phyloP scores from a whole-genome alignment of 345 rosid genomes.

The Murraya paniculata region DNA sequence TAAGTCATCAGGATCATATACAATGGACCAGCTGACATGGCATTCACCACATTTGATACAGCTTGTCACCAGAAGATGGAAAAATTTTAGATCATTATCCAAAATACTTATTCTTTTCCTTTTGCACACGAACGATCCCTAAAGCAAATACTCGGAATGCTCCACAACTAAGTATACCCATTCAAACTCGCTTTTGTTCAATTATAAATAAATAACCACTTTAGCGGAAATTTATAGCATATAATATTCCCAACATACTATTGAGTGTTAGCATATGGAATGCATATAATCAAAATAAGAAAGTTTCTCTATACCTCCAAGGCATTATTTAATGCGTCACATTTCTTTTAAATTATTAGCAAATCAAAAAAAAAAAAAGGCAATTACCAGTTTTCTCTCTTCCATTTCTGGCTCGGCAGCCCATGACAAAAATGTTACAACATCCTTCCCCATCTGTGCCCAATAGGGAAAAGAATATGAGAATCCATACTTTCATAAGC shows the following conservation, averaged over 20 bases:
- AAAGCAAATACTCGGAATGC: too few relatives aligned
- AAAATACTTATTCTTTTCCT: too few relatives aligned
- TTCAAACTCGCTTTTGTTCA: too few relatives aligned
- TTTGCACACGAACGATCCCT: too few relatives aligned
- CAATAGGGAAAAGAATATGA: neutral
- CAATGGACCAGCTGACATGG: neutral
- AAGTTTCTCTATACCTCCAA: neutral
- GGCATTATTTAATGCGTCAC: neutral
- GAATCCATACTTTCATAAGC: neutral
- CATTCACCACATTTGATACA: neutral
- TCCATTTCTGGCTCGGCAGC: constrained; percentile 52
- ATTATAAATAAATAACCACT: too few relatives aligned
- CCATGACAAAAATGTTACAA: constrained; percentile 40
- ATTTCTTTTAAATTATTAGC: neutral
- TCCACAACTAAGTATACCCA: too few relatives aligned
- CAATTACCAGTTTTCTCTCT: constrained; percentile 42
- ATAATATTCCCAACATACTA: too few relatives aligned
- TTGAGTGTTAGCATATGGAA: neutral
- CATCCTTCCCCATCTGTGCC: constrained; percentile 42
- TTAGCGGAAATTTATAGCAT: too few relatives aligned
- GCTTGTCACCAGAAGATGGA: too few relatives aligned
- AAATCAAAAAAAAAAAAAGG: neutral
- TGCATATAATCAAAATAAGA: neutral
- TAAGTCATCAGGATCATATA: neutral
- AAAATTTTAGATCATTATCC: too few relatives aligned